Evolutionary conservation across 257 asterid genomes (phyloP).

Genomic region (Handroanthus guayacan): DNA sequence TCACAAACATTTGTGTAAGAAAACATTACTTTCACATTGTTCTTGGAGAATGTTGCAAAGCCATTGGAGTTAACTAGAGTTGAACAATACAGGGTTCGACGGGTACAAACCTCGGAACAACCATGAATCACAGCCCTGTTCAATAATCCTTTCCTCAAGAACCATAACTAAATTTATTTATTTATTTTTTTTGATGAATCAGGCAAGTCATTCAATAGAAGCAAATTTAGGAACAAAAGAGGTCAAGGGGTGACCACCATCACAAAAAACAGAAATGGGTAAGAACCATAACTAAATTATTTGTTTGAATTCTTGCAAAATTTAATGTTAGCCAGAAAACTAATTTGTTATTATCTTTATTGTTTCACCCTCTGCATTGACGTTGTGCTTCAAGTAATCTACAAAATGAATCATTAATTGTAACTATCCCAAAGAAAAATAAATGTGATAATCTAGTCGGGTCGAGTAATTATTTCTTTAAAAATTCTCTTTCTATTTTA

Average conservation of each 20-base stretch:
- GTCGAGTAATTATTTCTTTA: not conserved
- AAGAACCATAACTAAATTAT: constrained; percentile 10
- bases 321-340: not conserved
- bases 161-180: too few species aligned
- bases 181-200: too few species aligned
- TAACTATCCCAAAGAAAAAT: not conserved
- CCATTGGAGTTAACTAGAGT: not conserved
- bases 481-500: not conserved
- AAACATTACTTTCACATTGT: too few species aligned
- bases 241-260: too few species aligned
- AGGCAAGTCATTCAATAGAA: too few species aligned
- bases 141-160: constrained; percentile 6
- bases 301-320: constrained; percentile 9
- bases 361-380: not conserved
- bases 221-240: too few species aligned
- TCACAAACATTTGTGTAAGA: too few species aligned
- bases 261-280: too few species aligned
- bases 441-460: not conserved
- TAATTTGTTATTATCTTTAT: not conserved
- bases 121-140: constrained; percentile 20
- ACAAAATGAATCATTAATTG: not conserved
- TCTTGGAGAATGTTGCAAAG: not conserved
- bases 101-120: not conserved
- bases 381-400: not conserved
- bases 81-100: too few species aligned